Evolutionary conservation across 2,329 filamentous ascomycete genomes (phyloP).

Genomic region (Colletotrichum zoysiae): DNA sequence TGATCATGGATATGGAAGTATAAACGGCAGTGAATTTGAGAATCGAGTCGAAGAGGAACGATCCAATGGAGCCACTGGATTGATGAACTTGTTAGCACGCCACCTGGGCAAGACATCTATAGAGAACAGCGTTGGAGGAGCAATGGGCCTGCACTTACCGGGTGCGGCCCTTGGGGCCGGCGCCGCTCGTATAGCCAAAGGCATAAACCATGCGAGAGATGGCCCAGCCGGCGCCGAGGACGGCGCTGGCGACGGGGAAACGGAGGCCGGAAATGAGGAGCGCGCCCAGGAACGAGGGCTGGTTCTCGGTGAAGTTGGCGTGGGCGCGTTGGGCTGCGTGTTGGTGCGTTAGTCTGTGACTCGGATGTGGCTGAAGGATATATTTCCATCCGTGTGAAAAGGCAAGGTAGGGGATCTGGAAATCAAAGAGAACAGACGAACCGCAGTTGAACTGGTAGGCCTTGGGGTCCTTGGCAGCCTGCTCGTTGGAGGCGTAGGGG

Average conservation of each 20-base stretch:
- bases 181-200: slow-evolving; percentile 62
- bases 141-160: slow-evolving; percentile 48
- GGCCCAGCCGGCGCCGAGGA: slow-evolving; percentile 65
- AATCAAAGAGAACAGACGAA: slow-evolving; percentile 46
- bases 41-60: slow-evolving; percentile 51
- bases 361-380: not conserved
- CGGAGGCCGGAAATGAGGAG: slow-evolving; percentile 68
- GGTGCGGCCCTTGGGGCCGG: slow-evolving; percentile 60
- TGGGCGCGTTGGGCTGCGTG: slow-evolving; percentile 69
- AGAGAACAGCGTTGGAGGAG: not conserved
- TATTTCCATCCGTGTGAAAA: not conserved
- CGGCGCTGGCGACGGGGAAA: slow-evolving; percentile 64
- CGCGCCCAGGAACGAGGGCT: slow-evolving; percentile 63
- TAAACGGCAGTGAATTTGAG: slow-evolving; percentile 61
- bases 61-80: slow-evolving; percentile 52
- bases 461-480: slow-evolving; percentile 65
- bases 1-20: slow-evolving; percentile 54
- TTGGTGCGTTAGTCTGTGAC: slow-evolving; percentile 3
- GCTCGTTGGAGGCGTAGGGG: slow-evolving; percentile 67
- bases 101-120: not conserved
- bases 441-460: slow-evolving; percentile 74
- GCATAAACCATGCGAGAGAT: slow-evolving; percentile 67
- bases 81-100: slow-evolving; percentile 21
- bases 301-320: slow-evolving; percentile 73
- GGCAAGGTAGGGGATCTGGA: not conserved